Evolutionary conservation across 2,329 filamentous ascomycete species (phyloP).

Genomic region (Fusarium ambrosium): DNA sequence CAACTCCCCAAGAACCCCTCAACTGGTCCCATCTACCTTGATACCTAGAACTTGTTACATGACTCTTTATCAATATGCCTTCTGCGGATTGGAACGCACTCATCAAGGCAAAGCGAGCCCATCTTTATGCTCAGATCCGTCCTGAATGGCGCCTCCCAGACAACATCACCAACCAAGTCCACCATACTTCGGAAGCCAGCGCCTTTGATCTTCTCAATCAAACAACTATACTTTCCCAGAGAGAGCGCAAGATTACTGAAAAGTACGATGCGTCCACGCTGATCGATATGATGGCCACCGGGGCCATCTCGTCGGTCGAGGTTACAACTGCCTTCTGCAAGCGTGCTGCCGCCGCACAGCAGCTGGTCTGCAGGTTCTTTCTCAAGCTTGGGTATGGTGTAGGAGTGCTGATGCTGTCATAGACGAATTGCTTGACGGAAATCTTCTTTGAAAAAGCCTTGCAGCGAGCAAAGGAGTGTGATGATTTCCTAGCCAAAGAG

Average conservation of each 20-base stretch:
- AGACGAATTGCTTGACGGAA: not conserved
- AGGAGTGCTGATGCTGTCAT: not conserved
- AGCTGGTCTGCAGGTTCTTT: not conserved
- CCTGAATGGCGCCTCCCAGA: not conserved
- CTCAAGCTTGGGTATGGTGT: too few species aligned
- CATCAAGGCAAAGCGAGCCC: not conserved
- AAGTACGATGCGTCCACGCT: not conserved
- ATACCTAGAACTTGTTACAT: not conserved
- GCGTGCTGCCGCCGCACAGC: not conserved
- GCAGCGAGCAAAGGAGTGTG: not conserved
- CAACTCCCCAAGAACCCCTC: not conserved
- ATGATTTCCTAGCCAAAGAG: not conserved
- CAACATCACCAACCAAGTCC: not conserved
- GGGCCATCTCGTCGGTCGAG: not conserved
- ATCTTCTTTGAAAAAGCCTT: not conserved
- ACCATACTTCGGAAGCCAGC: not conserved
- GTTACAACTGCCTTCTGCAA: not conserved
- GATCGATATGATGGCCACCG: not conserved
- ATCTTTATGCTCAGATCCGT: not conserved
- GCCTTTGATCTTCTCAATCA: not conserved
- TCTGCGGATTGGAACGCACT: not conserved
- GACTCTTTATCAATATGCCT: not conserved
- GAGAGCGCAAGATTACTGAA: not conserved
- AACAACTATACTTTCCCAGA: rapidly evolving
- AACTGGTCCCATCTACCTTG: not conserved